phyloP scores from a whole-genome alignment of 371 early-diverging fungal genomes.

The Apophysomyces trapeziformis region DNA sequence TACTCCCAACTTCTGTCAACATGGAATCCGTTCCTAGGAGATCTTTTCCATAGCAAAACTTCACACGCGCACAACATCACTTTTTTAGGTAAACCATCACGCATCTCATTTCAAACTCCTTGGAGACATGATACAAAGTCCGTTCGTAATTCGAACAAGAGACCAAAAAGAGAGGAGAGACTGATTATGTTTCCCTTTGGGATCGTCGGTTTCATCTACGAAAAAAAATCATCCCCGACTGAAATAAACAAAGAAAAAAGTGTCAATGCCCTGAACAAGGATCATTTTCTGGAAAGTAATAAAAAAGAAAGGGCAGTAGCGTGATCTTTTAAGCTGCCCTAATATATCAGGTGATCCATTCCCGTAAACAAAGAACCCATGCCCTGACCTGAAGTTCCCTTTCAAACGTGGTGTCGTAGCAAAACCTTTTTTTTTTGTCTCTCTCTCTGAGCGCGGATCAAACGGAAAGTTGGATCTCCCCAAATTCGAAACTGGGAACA shows the following conservation, averaged over 20 bases:
- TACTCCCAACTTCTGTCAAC: constrained; percentile 5
- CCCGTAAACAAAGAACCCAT: background rate
- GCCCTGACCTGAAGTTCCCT: too few species aligned
- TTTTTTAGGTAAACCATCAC: constrained; percentile 9
- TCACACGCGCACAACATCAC: constrained; percentile 9
- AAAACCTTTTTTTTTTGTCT: too few species aligned
- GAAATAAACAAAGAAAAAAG: constrained; percentile 2
- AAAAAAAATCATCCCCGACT: constrained; percentile 8
- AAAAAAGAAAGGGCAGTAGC: background rate
- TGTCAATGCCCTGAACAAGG: constrained; percentile 6
- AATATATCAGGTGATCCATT: constrained; percentile 10
- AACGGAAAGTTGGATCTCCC: constrained; percentile 2
- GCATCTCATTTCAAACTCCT: constrained; percentile 7
- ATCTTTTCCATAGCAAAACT: background rate
- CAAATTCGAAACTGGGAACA: constrained; percentile 1
- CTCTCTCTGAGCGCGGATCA: constrained; percentile 3
- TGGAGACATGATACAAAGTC: background rate
- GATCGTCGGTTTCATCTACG: background rate
- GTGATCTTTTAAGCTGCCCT: constrained; percentile 3
- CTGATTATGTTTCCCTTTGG: background rate
- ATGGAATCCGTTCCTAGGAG: constrained; percentile 3
- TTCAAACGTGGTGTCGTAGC: too few species aligned
- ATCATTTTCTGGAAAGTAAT: background rate
- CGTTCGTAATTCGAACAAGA: constrained; percentile 1
- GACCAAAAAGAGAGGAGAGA: background rate